Base-by-base conservation (phyloP, 768 basidiomycete genomes). In the Hygrocybe punicea region DNA sequence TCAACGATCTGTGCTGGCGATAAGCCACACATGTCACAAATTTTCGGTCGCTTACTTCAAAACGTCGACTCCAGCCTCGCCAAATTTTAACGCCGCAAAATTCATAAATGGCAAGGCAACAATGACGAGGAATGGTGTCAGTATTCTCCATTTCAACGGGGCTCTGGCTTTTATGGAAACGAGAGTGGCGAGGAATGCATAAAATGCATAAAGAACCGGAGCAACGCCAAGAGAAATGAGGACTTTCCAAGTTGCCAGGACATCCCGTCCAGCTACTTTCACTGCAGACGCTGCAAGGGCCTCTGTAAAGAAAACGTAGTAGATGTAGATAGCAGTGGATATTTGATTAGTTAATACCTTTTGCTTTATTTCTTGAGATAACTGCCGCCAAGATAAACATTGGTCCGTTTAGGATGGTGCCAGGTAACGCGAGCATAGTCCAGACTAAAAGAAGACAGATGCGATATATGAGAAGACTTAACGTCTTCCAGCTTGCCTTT, bases 221-320 rank as follows among this genome's bases (percentile, higher is more conserved):
- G 93, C 88, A 39, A 91, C 78, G n/a, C 87, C 96, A 55, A 98
- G 76, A 3, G 93, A 94, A 55, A 98, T 93, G 29, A 98, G 81
- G 34, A 98, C 85, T 70, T 98, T 98, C 96, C 96, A 98, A 4
- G 94, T 94, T 1, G 93, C 94, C 16, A 98, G 77, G n/a, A 98
- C 96, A 64, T 98, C 96, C 39, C 91, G 83, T n/a, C 87, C 96
- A 17, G 91, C 91, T 51, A 98, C 85, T 74, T 98, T 98, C 68
- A 98, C 96, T 4, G 84, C 84, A 7, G 95, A 98, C 2, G 89
- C 93, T 29, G 96, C 96, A 57, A 98, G 86, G 6, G 96, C 96
- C 82, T 94, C 95, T 97, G 70, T 53, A 47, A 53, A 4, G 16
- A 6, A 24, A 16, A 14, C 11, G 33, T 16, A 11, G 8, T n/a